Base-by-base conservation (phyloP, 495 filamentous ascomycete genomes). In the Bathelium albidoporum region DNA sequence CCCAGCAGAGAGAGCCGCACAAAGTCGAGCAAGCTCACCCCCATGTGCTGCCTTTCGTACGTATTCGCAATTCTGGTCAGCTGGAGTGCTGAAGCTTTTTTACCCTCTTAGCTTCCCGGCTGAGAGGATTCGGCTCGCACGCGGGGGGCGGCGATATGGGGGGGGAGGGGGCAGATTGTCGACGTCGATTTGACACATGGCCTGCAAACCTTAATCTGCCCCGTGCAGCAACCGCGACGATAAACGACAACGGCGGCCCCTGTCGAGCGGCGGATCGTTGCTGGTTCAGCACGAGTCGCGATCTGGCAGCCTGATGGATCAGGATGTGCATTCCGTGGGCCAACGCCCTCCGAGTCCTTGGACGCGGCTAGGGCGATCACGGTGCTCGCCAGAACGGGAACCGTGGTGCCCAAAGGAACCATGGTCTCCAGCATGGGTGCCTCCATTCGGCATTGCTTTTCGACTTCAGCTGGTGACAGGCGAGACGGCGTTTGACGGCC, bases 101-200 rank as follows among this genome's bases (percentile, higher is more conserved):
- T n/a, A n/a, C n/a, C n/a, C n/a, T n/a, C n/a, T n/a, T n/a, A n/a
- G n/a, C n/a, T n/a, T n/a, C n/a, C n/a, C n/a, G n/a, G n/a, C n/a
- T n/a, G 44, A 10, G 49, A 55, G 49, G 49, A 55, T 55, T 55
- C 49, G 49, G 49, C 49, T 55, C 49, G 49, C 49, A 55, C 49
- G 49, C 49, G 49, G 49, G 49, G 49, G n/a, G n/a, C n/a, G n/a
- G n/a, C n/a, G n/a, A n/a, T n/a, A n/a, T n/a, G n/a, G n/a, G n/a
- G n/a, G n/a, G n/a, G n/a, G n/a, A n/a, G n/a, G n/a, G n/a, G 49
- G n/a, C 24, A 20, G 49, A 55, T 55, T 24, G 24, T 28, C 49
- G 49, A 55, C 49, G 20, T 55, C 49, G 49, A 55, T 55, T 55
- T 55, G 49, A 55, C 49, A 55, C 49, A 55, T 55, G 49, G 49